Evolutionary conservation across 1,139 yeast genomes (phyloP).

Genomic region (Zygosaccharomyces sapae): DNA sequence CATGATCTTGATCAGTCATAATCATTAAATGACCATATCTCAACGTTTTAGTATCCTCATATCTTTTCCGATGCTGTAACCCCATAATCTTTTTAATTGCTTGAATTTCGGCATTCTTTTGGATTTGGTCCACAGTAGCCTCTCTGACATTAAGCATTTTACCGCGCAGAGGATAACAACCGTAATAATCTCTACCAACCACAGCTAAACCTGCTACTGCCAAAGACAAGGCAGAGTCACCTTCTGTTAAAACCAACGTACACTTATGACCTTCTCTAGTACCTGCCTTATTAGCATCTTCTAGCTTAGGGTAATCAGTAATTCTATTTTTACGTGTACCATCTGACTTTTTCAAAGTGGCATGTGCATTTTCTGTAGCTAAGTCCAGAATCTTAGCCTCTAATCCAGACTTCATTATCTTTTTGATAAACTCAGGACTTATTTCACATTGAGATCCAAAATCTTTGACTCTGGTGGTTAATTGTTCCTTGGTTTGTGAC

Average conservation of each 20-base stretch:
- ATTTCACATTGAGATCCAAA: conserved; percentile 79
- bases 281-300: conserved; percentile 97
- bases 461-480: conserved; percentile 82
- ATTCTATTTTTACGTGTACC: conserved; percentile 81
- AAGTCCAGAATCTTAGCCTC: conserved; percentile 77
- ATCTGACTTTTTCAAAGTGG: conserved; percentile 84
- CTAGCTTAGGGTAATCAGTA: conserved; percentile 84
- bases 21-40: conserved; percentile 98
- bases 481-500: conserved; percentile 94
- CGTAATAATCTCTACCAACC: conserved; percentile 92
- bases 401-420: conserved; percentile 72
- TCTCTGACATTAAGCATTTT: conserved; percentile 92
- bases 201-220: conserved; percentile 97
- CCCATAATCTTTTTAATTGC: conserved; percentile 96
- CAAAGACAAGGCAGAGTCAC: conserved; percentile 90
- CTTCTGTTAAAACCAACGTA: conserved; percentile 91
- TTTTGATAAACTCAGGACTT: conserved; percentile 70
- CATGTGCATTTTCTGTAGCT: conserved; percentile 83
- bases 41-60: conserved; percentile 66
- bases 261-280: conserved; percentile 88
- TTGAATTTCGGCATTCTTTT: conserved; percentile 89
- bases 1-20: conserved; percentile 99
- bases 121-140: conserved; percentile 89
- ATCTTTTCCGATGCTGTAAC: conserved; percentile 83
- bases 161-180: conserved; percentile 94